Base-by-base conservation (phyloP, 192 early-diverging fungal species). In the Backusella circina region DNA sequence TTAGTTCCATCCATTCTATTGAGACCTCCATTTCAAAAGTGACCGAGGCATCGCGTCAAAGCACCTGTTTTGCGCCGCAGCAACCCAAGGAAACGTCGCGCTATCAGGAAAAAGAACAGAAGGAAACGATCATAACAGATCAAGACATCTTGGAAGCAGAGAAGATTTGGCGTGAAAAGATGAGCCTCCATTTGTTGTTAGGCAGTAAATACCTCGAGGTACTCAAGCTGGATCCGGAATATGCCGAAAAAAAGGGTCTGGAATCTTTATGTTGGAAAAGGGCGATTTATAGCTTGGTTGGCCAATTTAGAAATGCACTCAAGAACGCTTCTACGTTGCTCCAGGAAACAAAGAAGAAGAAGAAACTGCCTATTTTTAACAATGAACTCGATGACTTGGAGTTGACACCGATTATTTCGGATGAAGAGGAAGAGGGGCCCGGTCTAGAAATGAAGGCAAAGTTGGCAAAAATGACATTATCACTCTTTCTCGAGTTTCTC, bases 231-330 rank as follows among this genome's bases (percentile, higher is more conserved):
- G 85, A 87, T 75, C 81, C 82, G 38, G 77, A 80, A 33, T 83
- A 77, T 31, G 83, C 88, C 0, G 57, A 83, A 38, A 89, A 87
- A 77, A 84, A 89, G 51, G 84, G 85, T n/a, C 82, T 89, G 41
- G 85, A 85, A 23, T 77, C 80, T 13, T 72, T 84, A 54, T 89
- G 85, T 51, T 89, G 88, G 88, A 89, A 86, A 71, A 73, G 79
- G 32, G 86, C 83, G 30, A 78, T 87, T 12, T 87, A 89, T 39
- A 80, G 84, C 0, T 64, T 89, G 33, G 85, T 89, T 4, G 86
- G 86, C 9, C 74, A 85, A 18, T 87, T 89, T 37, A 85, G 88
- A 15, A 71, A 78, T 18, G 84, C 86, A 6, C 65, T 89, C 3
- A 75, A 80, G 37, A 72, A 76, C 3, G 64, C 39, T 10, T 13